Evolutionary conservation across 1,284 basidiomycete genomes (phyloP).

Genomic region (Leccinum proximum): DNA sequence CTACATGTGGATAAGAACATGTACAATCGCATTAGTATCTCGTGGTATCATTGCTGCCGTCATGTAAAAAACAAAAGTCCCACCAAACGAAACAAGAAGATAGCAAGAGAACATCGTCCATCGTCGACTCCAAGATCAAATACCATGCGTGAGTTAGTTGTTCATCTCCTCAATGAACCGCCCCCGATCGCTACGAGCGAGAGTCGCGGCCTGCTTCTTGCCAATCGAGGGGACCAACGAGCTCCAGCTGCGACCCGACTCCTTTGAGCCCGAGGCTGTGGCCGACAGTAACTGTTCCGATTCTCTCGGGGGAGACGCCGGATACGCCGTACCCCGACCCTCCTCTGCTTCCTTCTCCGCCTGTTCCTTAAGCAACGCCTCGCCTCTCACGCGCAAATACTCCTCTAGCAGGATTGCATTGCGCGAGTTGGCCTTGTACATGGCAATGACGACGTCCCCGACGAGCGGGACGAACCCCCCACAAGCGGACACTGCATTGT

Average conservation of each 20-base stretch:
- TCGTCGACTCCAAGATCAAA: background rate
- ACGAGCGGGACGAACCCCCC: constrained; percentile 78
- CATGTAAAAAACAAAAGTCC: background rate
- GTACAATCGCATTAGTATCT: background rate
- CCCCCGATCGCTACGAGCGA: constrained; percentile 10
- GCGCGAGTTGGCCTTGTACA: constrained; percentile 87
- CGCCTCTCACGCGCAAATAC: constrained; percentile 64
- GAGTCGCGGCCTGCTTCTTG: constrained; percentile 7
- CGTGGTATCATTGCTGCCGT: background rate
- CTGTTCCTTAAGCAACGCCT: constrained; percentile 53
- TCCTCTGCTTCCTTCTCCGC: constrained; percentile 27
- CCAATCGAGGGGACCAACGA: constrained; percentile 13
- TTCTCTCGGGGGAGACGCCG: constrained; percentile 31
- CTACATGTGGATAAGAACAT: background rate
- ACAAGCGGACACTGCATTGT: constrained; percentile 72
- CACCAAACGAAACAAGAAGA: background rate
- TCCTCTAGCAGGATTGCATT: constrained; percentile 80
- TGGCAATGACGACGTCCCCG: constrained; percentile 75
- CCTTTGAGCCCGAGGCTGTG: constrained; percentile 34
- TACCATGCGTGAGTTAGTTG: constrained; percentile 2
- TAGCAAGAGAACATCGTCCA: background rate
- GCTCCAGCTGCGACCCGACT: constrained; percentile 1
- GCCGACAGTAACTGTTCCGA: constrained; percentile 49
- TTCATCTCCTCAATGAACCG: constrained; percentile 27
- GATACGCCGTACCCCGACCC: constrained; percentile 6